phyloP scores from a whole-genome alignment of 1,139 yeast species.

The Sugiyamaella neomexicana region DNA sequence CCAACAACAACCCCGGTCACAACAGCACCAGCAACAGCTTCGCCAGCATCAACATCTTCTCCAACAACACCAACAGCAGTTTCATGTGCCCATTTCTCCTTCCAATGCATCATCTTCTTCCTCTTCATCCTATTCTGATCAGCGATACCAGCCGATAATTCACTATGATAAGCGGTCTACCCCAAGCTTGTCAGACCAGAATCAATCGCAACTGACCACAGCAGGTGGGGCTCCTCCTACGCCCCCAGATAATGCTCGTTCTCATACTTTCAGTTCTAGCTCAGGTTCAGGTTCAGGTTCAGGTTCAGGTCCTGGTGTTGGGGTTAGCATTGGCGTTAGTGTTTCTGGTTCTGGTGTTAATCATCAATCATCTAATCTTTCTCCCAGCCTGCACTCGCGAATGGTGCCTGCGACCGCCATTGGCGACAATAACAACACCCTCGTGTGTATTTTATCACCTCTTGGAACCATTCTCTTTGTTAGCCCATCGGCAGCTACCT shows the following conservation, averaged over 20 bases:
- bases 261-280: neutral
- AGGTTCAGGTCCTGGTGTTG: neutral
- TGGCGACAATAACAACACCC: neutral
- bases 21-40: neutral
- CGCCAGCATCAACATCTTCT: neutral
- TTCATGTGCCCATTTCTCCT: neutral
- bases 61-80: neutral
- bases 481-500: slow-evolving; percentile 14
- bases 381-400: neutral
- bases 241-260: neutral
- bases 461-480: slow-evolving; percentile 18
- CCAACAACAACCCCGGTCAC: neutral
- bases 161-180: neutral
- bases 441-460: slow-evolving; percentile 18
- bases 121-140: neutral
- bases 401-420: neutral
- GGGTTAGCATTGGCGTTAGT: too few relatives aligned
- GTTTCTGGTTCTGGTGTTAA: too few relatives aligned
- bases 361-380: neutral
- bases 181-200: neutral
- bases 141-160: neutral
- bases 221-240: neutral
- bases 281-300: neutral
- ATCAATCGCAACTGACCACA: neutral
- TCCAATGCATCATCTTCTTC: neutral